Evolutionary conservation across 768 basidiomycete genomes (phyloP).

Genomic region (Tulasnella sp.): DNA sequence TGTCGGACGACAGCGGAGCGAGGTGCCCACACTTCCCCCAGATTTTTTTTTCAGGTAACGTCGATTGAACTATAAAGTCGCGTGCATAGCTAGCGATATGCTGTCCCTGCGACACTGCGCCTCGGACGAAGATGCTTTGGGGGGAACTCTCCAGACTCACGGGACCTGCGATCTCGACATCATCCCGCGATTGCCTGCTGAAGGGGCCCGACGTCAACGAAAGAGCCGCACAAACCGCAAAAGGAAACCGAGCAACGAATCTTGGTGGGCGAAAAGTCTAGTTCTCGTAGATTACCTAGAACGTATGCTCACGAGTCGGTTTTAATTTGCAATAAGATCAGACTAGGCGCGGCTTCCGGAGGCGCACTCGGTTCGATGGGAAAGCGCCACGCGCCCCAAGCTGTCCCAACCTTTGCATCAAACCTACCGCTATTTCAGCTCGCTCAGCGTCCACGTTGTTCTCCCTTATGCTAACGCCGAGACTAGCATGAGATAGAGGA

Average conservation of each 20-base stretch:
- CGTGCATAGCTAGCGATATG: not conserved
- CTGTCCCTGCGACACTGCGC: not conserved
- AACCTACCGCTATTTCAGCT: not conserved
- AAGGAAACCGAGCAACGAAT: not conserved
- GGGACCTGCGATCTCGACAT: not conserved
- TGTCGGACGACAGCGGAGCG: not conserved
- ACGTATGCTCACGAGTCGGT: not conserved
- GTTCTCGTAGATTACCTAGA: not conserved
- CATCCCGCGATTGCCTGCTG: not conserved
- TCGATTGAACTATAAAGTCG: slow-evolving; percentile 10
- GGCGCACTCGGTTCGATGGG: not conserved
- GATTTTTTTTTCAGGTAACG: not conserved
- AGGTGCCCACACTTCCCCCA: slow-evolving; percentile 2
- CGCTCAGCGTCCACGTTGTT: not conserved
- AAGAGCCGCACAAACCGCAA: slow-evolving; percentile 2
- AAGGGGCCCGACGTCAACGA: not conserved
- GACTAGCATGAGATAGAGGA: not conserved
- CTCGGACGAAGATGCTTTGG: not conserved
- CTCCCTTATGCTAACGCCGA: not conserved
- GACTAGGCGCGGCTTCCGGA: not conserved
- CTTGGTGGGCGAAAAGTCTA: not conserved
- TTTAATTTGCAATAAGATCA: not conserved
- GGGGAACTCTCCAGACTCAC: not conserved
- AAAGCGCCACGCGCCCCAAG: not conserved
- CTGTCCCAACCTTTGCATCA: not conserved